Base-by-base conservation (phyloP, 2,329 filamentous ascomycete species). In the Huntiella abstrusa region DNA sequence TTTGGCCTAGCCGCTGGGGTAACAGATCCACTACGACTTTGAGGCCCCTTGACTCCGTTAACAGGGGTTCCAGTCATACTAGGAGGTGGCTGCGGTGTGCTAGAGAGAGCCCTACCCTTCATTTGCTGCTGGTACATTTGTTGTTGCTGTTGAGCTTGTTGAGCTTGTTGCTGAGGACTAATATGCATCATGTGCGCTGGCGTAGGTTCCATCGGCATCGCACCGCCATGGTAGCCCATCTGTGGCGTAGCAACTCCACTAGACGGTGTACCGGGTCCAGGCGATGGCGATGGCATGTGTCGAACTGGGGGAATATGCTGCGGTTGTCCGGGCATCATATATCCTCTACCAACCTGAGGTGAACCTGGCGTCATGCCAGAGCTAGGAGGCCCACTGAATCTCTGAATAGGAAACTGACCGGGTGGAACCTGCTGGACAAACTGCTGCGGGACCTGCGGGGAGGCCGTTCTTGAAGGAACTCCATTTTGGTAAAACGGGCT, bases 91-190 rank as follows among this genome's bases (percentile, higher is more conserved):
- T 45, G 41, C 19, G 36, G 45, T 34, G 40, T 44, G 43, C 66
- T 64, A 28, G 34, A 38, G 16, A 39, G n/a, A 12, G 65, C 64
- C 11, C 67, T 58, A 3, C 66, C 67, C 46, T 67, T 66, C 22
- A 28, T 28, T 5, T 68, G 66, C 55, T 71, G 68, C 45, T 71
- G 67, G 55, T 69, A 58, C 41, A 69, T 64, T 46, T 67, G 64
- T 53, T 67, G 64, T 53, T 70, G 67, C 49, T 69, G 66, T 12
- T 63, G 62, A 52, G 69, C 65, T 28, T 28, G 22, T 28, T 28
- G 22, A 28, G 22, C 22, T 28, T 28, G 22, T 28, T 28, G 22
- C 22, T 28, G 22, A 28, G 22, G 22, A 28, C 22, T 28, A 28
- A 28, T 28, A 28, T 28, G 22, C 34, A 33, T 33, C 6, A 64